Percentiles rank a stretch among this genome's conserved stretches.
Evolutionary conservation across 2,329 filamentous ascomycete genomes (phyloP).

Genomic region (Phaeosphaeriaceae sp.): DNA sequence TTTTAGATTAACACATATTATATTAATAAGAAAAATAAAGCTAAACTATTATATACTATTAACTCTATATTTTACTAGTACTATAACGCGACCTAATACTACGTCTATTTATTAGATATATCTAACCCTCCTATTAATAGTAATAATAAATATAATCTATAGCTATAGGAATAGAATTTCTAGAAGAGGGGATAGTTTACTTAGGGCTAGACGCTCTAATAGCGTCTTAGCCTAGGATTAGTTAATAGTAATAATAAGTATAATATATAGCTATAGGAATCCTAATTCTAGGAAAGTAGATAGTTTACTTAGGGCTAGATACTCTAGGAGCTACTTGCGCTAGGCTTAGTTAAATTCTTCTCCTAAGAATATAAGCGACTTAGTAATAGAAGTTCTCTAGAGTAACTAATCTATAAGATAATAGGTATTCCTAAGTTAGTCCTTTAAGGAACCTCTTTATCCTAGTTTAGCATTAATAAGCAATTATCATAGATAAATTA

Average conservation of each 20-base stretch:
- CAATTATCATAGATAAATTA: constrained; percentile 29
- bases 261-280: constrained; percentile 8
- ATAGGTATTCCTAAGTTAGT: constrained; percentile 14
- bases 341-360: constrained; percentile 19
- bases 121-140: too few relatives aligned
- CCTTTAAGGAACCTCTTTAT: constrained; percentile 6
- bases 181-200: too few relatives aligned
- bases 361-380: constrained; percentile 11
- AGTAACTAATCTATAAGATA: constrained; percentile 12
- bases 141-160: too few relatives aligned
- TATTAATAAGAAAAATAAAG: background rate
- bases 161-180: too few relatives aligned
- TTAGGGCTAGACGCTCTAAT: too few relatives aligned
- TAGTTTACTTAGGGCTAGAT: too few relatives aligned
- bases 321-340: too few relatives aligned
- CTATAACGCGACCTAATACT: constrained; percentile 5
- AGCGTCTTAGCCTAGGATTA: too few relatives aligned
- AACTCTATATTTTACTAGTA: too few relatives aligned
- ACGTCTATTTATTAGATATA: constrained; percentile 17
- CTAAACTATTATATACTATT: background rate
- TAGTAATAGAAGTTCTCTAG: constrained; percentile 15
- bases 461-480: constrained; percentile 20
- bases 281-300: constrained; percentile 10
- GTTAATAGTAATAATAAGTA: constrained; percentile 2
- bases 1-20: too few relatives aligned